Conservation (phyloP, 805 yeast species). For the Teunomyces aglyptinius region DNA sequence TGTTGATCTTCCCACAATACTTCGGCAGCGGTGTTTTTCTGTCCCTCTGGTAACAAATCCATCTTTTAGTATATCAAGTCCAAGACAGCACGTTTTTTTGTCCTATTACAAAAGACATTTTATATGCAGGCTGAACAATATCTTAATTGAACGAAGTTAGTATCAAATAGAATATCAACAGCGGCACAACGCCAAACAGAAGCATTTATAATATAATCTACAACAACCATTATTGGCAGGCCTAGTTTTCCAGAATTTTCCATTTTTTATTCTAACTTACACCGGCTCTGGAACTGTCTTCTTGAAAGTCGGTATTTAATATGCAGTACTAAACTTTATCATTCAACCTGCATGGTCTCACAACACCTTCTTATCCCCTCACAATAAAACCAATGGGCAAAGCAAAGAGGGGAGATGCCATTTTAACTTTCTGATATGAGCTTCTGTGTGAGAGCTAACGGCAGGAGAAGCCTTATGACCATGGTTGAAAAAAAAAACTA, state of each 20-base stretch:
- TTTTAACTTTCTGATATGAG: not conserved
- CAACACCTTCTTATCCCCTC: not conserved
- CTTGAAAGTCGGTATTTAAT: too few relatives aligned
- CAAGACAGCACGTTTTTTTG: not conserved
- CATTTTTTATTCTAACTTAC: too few relatives aligned
- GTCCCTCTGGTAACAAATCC: constrained; percentile 56
- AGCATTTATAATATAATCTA: too few relatives aligned
- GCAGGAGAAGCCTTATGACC: not conserved
- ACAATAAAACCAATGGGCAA: not conserved
- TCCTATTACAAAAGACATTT: not conserved
- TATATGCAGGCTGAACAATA: not conserved
- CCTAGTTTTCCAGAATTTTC: too few relatives aligned
- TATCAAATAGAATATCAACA: too few relatives aligned
- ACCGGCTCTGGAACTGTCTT: too few relatives aligned
- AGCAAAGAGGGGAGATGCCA: not conserved
- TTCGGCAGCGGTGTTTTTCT: constrained; percentile 50
- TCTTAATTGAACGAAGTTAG: too few relatives aligned
- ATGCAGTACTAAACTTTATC: too few relatives aligned
- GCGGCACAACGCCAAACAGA: too few relatives aligned
- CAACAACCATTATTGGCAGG: too few relatives aligned
- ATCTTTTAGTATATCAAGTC: constrained; percentile 15
- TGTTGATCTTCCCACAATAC: constrained; percentile 86
- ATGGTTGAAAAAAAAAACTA: not conserved
- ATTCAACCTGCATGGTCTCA: too few relatives aligned
- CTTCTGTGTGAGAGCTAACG: not conserved